phyloP scores from a whole-genome alignment of 1,139 yeast species.

The Candida neerlandica region DNA sequence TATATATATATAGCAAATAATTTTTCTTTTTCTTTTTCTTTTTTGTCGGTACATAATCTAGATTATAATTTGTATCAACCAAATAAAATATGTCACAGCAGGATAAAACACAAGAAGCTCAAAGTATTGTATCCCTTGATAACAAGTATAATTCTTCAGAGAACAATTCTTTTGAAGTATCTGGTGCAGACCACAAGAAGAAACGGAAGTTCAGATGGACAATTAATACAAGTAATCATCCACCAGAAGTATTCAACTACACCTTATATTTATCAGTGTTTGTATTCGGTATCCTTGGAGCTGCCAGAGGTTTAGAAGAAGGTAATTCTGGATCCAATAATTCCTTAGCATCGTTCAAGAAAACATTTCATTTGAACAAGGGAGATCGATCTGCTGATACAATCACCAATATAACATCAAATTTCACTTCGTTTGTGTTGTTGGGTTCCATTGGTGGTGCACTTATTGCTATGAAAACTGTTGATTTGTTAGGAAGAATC shows the following conservation, averaged over 20 bases:
- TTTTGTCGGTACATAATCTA: neutral
- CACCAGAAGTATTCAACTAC: conserved; percentile 51
- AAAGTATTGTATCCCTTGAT: conserved; percentile 9
- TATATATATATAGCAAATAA: no score
- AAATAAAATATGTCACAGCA: neutral
- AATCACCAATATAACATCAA: conserved; percentile 53
- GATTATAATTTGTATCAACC: neutral
- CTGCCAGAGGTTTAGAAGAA: conserved; percentile 65
- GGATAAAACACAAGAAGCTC: neutral
- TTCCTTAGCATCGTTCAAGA: conserved; percentile 34
- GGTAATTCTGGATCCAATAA: conserved; percentile 32
- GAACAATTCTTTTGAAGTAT: neutral
- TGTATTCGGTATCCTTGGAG: conserved; percentile 60
- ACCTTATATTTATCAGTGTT: conserved; percentile 50
- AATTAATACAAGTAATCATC: conserved; percentile 36
- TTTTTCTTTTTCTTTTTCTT: neutral
- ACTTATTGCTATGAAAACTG: conserved; percentile 44
- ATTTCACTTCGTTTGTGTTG: conserved; percentile 64
- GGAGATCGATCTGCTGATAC: conserved; percentile 32
- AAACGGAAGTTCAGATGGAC: conserved; percentile 15
- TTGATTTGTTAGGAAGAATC: conserved; percentile 58
- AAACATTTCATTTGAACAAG: conserved; percentile 50
- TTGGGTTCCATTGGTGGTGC: conserved; percentile 63
- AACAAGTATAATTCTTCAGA: conserved; percentile 5
- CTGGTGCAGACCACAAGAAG: neutral